Conservation (phyloP, 2,329 filamentous ascomycete species). For the Aureobasidium vineae region DNA sequence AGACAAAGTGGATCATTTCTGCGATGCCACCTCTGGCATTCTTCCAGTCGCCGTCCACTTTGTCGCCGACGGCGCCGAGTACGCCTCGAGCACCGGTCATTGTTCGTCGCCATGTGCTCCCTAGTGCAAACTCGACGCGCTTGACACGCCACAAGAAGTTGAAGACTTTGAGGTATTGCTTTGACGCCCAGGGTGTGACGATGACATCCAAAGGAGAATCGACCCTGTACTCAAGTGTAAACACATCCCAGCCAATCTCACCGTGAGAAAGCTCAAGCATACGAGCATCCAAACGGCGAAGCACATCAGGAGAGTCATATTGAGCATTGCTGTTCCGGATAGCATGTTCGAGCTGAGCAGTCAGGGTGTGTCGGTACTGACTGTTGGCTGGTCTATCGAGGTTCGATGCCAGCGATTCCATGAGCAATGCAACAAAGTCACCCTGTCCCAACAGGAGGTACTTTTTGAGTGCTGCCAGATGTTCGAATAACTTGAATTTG, state of each 20-base stretch:
- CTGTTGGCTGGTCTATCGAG: conserved; percentile 93
- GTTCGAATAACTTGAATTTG: conserved; percentile 93
- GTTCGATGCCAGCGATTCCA: conserved; percentile 93
- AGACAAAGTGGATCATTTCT: conserved; percentile 98
- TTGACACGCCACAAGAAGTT: conserved; percentile 99
- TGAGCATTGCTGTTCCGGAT: conserved; percentile 97
- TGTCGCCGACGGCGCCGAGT: conserved; percentile 70
- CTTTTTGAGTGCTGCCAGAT: conserved; percentile 86
- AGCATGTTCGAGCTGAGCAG: conserved; percentile 95
- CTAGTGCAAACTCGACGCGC: conserved; percentile 89
- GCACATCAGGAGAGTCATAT: conserved; percentile 87
- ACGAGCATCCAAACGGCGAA: conserved; percentile 88
- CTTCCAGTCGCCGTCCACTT: conserved; percentile 65
- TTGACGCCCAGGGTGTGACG: conserved; percentile 90
- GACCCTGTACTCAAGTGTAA: conserved; percentile 98
- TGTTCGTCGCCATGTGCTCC: conserved; percentile 87
- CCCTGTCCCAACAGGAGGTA: conserved; percentile 94
- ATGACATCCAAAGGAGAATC: conserved; percentile 96
- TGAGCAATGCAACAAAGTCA: conserved; percentile 93
- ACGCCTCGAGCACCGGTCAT: conserved; percentile 96
- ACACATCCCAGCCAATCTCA: conserved; percentile 98
- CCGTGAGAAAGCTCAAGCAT: conserved; percentile 97
- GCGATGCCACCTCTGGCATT: conserved; percentile 81
- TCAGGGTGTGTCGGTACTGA: conserved; percentile 94
- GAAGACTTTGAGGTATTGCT: conserved; percentile 98